These are phyloP conservation scores for Epichloe aotearoae DNA, from an alignment of 2,329 filamentous ascomycete species.

Conservation along the genomic window DNA sequence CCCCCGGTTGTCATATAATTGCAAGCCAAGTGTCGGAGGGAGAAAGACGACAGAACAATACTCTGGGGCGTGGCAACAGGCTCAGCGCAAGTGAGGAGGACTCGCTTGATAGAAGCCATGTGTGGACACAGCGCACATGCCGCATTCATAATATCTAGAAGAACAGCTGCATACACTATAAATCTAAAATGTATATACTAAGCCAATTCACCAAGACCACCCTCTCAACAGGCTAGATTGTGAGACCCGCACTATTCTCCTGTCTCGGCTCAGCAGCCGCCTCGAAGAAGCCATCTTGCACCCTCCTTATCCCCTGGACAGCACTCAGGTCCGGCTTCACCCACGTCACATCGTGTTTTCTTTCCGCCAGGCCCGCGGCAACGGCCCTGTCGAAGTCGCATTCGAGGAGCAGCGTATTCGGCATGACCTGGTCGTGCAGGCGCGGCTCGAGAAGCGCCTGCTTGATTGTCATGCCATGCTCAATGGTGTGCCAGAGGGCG, in stretches of 20 bases:
- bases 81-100: no score
- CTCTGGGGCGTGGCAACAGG: no score
- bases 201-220: no score
- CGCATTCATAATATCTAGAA: no score
- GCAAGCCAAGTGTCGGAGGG: no score
- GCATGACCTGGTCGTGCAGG: slow-evolving; percentile 72
- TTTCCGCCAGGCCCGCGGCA: slow-evolving; percentile 45
- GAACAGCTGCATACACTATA: no score
- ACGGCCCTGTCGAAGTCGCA: slow-evolving; percentile 52
- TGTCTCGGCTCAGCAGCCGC: slow-evolving; percentile 67
- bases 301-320: slow-evolving; percentile 54
- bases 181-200: no score
- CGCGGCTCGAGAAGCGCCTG: slow-evolving; percentile 54
- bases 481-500: slow-evolving; percentile 58
- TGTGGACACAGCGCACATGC: no score
- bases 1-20: not conserved
- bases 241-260: slow-evolving; percentile 53
- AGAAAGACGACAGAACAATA: no score
- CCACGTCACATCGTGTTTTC: slow-evolving; percentile 62
- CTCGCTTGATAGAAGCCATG: no score
- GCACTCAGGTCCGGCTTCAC: slow-evolving; percentile 49
- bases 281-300: slow-evolving; percentile 58
- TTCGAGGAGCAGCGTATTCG: slow-evolving; percentile 56
- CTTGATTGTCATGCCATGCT: slow-evolving; percentile 43
- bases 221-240: slow-evolving; percentile 15